Evolutionary conservation across 176 grass and related monocot species (phyloP), one percentile per base, ranked within the genome.

Genomic region (Luzula sylvatica): DNA sequence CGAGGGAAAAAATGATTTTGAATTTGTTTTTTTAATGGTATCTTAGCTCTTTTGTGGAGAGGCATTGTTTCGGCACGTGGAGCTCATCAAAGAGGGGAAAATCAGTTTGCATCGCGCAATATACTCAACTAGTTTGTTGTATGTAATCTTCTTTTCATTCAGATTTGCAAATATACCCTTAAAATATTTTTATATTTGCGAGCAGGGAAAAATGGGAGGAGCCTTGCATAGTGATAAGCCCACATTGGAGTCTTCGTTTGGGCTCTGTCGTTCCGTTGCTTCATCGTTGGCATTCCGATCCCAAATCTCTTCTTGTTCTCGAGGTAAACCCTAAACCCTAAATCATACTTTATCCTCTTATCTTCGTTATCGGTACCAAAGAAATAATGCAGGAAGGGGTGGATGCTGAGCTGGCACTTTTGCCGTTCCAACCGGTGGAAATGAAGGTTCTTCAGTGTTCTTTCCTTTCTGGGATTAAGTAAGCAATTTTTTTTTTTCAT

Each of bases 391-490:
- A 96, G 90, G 70, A 82, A 89, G 81, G 71, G 61, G 46, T 71
- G 75, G 66, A 76, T 77, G 45, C 74, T 56, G 84, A 88, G 56
- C 27, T 96, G 58, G 57, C 51, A 63, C 64, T 96, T 53, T 66
- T 76, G 60, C 81, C 84, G 70, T 96, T 86, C 57, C 84, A 55
- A 60, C 77, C 77, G 3, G 13, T 68, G 68, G 58, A 71, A 42
- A 86, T 86, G 8, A 79, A 79, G 52, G 81, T 96, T 44, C 90
- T 96, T 1, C 77, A 88, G 42, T 96, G 84, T 60, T 86, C 84
- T 56, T 88, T 96, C 54, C 80, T 96, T 61, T 96, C 90, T 71
- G 90, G 90, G 55, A 55, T 96, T 22, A 78, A 73, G 90, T 96
- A 67, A 11, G 68, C 20, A 38, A 17, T 8, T 49, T 62, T 5